Evolutionary conservation across 1,139 yeast species (phyloP).

Genomic region (Pichia sp.): DNA sequence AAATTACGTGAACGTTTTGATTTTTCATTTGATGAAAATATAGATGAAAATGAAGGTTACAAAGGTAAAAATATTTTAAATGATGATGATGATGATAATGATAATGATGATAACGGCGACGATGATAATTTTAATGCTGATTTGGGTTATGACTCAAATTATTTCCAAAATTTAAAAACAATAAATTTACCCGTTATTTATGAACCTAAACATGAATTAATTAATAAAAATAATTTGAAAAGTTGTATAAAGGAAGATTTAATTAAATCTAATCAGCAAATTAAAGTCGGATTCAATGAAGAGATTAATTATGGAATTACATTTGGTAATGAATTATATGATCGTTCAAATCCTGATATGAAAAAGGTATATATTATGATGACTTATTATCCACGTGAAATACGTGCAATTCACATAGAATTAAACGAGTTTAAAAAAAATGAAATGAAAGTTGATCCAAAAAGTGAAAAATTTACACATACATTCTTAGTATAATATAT

Average conservation of each 20-base stretch:
- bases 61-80: neutral
- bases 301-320: constrained; percentile 43
- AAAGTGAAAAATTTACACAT: constrained; percentile 46
- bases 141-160: neutral
- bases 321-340: constrained; percentile 42
- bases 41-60: neutral
- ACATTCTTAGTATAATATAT: constrained; percentile 40
- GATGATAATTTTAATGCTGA: neutral
- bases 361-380: constrained; percentile 47
- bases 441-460: constrained; percentile 52
- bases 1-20: neutral
- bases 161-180: neutral
- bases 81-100: neutral
- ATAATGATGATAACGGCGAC: neutral
- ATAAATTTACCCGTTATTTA: neutral
- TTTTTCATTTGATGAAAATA: neutral
- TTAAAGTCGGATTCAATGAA: too few species aligned
- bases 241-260: constrained; percentile 15
- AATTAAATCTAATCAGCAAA: too few species aligned
- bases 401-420: constrained; percentile 44
- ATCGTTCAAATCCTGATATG: constrained; percentile 38
- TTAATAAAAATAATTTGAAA: neutral
- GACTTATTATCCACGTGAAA: constrained; percentile 40
- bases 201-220: neutral
- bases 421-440: constrained; percentile 42